Evolutionary conservation across 805 yeast genomes (phyloP).

Genomic region (Hanseniaspora meyeri): DNA sequence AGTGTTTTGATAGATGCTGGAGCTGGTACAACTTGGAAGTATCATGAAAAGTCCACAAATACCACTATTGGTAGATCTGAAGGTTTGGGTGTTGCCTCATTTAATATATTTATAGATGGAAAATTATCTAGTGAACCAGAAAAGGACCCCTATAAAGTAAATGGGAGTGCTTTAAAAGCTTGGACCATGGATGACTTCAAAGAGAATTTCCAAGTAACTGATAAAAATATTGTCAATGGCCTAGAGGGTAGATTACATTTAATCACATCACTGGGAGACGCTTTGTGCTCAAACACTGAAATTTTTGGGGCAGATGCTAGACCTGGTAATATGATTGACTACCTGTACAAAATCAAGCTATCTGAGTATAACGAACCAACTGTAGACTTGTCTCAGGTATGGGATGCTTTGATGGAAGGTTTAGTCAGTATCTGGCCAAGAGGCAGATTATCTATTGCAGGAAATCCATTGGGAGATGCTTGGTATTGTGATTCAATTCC

Average conservation of each 20-base stretch:
- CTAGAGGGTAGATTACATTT: constrained; percentile 41
- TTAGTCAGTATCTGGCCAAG: constrained; percentile 50
- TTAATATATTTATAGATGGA: constrained; percentile 43
- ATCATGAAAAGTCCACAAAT: constrained; percentile 26
- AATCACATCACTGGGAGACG: constrained; percentile 37
- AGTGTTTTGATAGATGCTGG: constrained; percentile 59
- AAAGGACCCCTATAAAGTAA: constrained; percentile 32
- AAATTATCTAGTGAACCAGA: constrained; percentile 30
- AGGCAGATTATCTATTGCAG: constrained; percentile 41
- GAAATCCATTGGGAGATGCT: constrained; percentile 48
- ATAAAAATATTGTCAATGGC: constrained; percentile 41
- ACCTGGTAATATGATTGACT: constrained; percentile 45
- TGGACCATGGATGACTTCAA: constrained; percentile 30
- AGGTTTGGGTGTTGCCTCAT: constrained; percentile 52
- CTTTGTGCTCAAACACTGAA: constrained; percentile 30
- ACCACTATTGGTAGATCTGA: constrained; percentile 36
- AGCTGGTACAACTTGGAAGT: constrained; percentile 50
- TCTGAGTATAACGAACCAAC: constrained; percentile 12
- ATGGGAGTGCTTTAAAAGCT: constrained; percentile 31
- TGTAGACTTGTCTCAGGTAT: constrained; percentile 37
- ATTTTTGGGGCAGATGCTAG: constrained; percentile 39
- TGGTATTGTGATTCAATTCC: constrained; percentile 37
- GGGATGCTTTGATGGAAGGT: constrained; percentile 47
- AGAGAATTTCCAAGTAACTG: constrained; percentile 38
- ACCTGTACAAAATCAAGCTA: constrained; percentile 25